Conservation (phyloP, 2,329 filamentous ascomycete species). For the Botrytis tulipae region DNA sequence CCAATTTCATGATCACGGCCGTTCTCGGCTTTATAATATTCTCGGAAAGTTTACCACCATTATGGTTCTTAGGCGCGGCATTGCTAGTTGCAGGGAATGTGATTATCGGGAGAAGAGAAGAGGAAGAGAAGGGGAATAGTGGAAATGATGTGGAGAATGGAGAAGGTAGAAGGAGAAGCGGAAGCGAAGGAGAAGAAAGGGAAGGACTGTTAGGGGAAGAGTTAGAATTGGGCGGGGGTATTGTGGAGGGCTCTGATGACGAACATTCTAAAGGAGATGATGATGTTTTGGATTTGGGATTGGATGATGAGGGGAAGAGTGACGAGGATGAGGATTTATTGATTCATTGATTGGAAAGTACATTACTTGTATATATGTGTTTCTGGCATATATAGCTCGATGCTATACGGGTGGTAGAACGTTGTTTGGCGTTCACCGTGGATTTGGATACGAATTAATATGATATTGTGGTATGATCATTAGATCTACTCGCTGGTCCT, state of each 20-base stretch:
- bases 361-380: constrained; percentile 3
- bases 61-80: constrained; percentile 75
- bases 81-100: constrained; percentile 75
- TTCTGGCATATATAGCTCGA: background rate
- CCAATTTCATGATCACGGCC: constrained; percentile 78
- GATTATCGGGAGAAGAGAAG: constrained; percentile 70
- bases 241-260: constrained; percentile 21
- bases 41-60: constrained; percentile 64
- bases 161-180: constrained; percentile 21
- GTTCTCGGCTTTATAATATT: constrained; percentile 70
- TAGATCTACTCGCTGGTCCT: background rate
- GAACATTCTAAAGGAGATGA: constrained; percentile 28
- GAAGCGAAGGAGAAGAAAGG: constrained; percentile 21
- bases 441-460: background rate
- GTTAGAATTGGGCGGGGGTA: constrained; percentile 24
- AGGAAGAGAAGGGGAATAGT: constrained; percentile 39
- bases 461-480: background rate
- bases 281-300: constrained; percentile 32
- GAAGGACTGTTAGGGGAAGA: constrained; percentile 24
- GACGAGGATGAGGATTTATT: constrained; percentile 17
- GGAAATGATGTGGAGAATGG: constrained; percentile 23
- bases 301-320: constrained; percentile 24
- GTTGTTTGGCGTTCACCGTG: background rate
- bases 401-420: background rate
- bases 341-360: constrained; percentile 1